Conservation (phyloP, 2,329 filamentous ascomycete species). For the Golovinomyces cichoracearum region DNA sequence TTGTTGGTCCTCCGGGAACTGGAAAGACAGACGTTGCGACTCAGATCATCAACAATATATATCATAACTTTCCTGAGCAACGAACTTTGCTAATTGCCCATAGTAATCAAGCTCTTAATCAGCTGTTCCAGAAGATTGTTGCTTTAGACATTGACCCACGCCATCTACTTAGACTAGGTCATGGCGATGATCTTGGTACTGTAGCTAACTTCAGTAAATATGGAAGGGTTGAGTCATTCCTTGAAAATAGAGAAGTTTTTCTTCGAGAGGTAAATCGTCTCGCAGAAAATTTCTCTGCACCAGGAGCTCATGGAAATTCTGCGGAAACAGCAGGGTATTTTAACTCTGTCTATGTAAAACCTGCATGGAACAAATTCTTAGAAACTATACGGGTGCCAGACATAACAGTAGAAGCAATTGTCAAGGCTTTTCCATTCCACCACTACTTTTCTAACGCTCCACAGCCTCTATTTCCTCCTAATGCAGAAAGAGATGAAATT, state of each 20-base stretch:
- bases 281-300: slow-evolving; percentile 58
- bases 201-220: slow-evolving; percentile 79
- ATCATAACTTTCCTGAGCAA: slow-evolving; percentile 88
- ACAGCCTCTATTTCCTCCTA: slow-evolving; percentile 52
- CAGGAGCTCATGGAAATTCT: slow-evolving; percentile 83
- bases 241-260: slow-evolving; percentile 59
- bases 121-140: slow-evolving; percentile 95
- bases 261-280: slow-evolving; percentile 66
- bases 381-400: slow-evolving; percentile 32
- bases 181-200: slow-evolving; percentile 76
- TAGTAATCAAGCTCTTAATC: slow-evolving; percentile 92
- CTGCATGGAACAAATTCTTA: slow-evolving; percentile 68
- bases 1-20: slow-evolving; percentile 85
- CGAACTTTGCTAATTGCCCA: slow-evolving; percentile 81
- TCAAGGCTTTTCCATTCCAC: slow-evolving; percentile 64
- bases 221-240: slow-evolving; percentile 80
- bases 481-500: slow-evolving; percentile 36
- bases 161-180: slow-evolving; percentile 72
- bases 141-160: slow-evolving; percentile 85
- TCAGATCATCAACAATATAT: slow-evolving; percentile 96
- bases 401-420: slow-evolving; percentile 32
- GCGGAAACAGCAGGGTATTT: slow-evolving; percentile 96
- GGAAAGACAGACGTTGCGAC: slow-evolving; percentile 98
- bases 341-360: slow-evolving; percentile 70
- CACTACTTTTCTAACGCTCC: slow-evolving; percentile 68